Conservation (phyloP, 768 basidiomycete species). For the Xerocomus potaroensis region DNA sequence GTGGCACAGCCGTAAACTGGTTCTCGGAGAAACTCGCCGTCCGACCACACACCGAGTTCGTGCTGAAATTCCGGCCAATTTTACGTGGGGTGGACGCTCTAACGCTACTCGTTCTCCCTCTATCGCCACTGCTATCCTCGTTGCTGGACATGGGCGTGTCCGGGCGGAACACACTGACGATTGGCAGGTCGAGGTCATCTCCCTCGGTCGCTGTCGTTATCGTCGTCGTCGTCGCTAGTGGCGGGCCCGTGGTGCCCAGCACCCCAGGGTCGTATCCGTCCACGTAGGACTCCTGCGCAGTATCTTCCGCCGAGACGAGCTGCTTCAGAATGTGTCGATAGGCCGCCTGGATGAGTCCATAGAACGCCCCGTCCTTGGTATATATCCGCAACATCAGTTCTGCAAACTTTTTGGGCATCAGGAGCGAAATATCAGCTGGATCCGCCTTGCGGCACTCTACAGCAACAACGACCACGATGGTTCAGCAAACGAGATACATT, state of each 20-base stretch:
- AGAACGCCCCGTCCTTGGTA: slow-evolving; percentile 55
- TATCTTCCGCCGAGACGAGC: slow-evolving; percentile 11
- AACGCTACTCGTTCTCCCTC: too few relatives aligned
- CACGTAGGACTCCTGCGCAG: background rate
- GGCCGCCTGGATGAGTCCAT: slow-evolving; percentile 63
- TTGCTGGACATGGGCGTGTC: background rate
- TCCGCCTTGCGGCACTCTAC: slow-evolving; percentile 46
- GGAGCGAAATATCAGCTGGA: slow-evolving; percentile 56
- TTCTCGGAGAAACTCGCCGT: slow-evolving; percentile 36
- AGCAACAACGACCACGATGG: too few relatives aligned
- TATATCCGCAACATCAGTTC: slow-evolving; percentile 70
- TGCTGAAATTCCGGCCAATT: slow-evolving; percentile 15
- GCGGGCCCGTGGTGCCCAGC: too few relatives aligned
- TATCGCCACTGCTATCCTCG: too few relatives aligned
- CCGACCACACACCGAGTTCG: slow-evolving; percentile 9
- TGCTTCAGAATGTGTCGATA: slow-evolving; percentile 45
- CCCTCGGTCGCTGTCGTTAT: background rate
- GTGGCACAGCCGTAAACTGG: slow-evolving; percentile 44
- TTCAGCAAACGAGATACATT: too few relatives aligned
- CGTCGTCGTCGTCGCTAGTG: too few relatives aligned
- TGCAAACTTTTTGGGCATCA: slow-evolving; percentile 62
- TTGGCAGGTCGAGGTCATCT: slow-evolving; percentile 19
- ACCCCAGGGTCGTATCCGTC: slow-evolving; percentile 15
- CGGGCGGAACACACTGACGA: slow-evolving; percentile 20
- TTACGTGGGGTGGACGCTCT: slow-evolving; percentile 31